Base-by-base conservation (phyloP, 176 grass and related monocot species). In the Phoenix dactylifera region DNA sequence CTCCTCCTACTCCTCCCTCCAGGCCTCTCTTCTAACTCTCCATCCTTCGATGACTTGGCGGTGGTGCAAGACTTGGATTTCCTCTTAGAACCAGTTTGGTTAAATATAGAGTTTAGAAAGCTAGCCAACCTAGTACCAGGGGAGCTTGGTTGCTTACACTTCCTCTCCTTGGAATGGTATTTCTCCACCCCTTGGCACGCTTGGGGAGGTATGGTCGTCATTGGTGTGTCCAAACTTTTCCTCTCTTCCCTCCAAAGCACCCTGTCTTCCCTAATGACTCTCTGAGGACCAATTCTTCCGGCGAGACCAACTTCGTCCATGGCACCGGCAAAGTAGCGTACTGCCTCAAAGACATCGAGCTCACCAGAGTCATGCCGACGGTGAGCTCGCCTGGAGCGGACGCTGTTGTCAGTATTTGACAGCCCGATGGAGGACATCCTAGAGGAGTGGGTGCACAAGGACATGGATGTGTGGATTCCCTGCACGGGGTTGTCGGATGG, bases 281-380 rank as follows among this genome's bases (percentile, higher is more conserved):
- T 54, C 19, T 6, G 22, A 22, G 17, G 16, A 19, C 51, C 35
- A 39, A 12, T 7, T 39, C 35, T 39, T 39, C 35, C 35, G 9
- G 35, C n/a, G 7, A 55, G 25, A 5, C 3, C 26, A 4, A 44
- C 26, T 15, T 39, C 65, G 14, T 68, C 49, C 12, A 50, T 54
- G 25, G 22, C 17, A 48, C 57, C 63, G 20, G 59, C 62, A 53
- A 79, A 82, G 84, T 87, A 87, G 48, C 62, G 50, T 9, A 79
- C 67, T 0, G 79, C 84, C 24, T 80, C 63, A 16, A 83, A 83
- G 28, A 87, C 84, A 17, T 52, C 75, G 24, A 87, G 79, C 53
- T 87, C 79, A 26, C 67, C 84, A 57, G 84, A 78, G 65, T 53
- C 60, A 4, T 55, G 29, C 19, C 65, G 51, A 54, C 52, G 57